Percentiles rank a stretch among this genome's conserved stretches.
These are phyloP conservation scores for Purpureocillium takamizusanense DNA, from an alignment of 2,329 filamentous ascomycete genomes.

Conservation along the genomic window DNA sequence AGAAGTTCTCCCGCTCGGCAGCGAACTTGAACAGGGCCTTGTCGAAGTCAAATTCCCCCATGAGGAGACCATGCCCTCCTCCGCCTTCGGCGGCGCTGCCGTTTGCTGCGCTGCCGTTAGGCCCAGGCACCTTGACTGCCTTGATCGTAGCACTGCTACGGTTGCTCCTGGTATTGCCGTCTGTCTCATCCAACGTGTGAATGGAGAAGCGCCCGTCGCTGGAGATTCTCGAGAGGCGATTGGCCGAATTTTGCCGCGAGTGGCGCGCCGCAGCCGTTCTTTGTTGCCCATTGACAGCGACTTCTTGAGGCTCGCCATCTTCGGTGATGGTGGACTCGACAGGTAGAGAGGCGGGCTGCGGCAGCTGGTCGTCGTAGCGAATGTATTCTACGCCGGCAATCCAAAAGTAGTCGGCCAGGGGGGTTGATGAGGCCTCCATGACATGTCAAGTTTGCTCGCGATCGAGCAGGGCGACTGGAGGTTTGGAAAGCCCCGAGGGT, in stretches of 20 bases:
- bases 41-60: constrained; percentile 82
- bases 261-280: constrained; percentile 36
- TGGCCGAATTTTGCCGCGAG: constrained; percentile 52
- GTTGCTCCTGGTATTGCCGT: constrained; percentile 51
- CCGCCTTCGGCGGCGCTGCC: constrained; percentile 15
- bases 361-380: constrained; percentile 49
- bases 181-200: constrained; percentile 47
- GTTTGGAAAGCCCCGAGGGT: too few relatives aligned
- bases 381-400: constrained; percentile 63
- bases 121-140: constrained; percentile 23
- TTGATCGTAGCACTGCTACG: constrained; percentile 58
- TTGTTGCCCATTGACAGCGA: constrained; percentile 18
- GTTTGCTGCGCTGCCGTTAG: constrained; percentile 15
- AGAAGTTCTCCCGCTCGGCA: constrained; percentile 84
- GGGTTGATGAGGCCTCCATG: constrained; percentile 54
- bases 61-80: constrained; percentile 14
- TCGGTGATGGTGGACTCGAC: constrained; percentile 54
- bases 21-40: constrained; percentile 89
- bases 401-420: constrained; percentile 69
- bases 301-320: constrained; percentile 48
- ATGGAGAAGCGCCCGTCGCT: constrained; percentile 43
- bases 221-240: constrained; percentile 47
- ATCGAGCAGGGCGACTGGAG: constrained; percentile 7
- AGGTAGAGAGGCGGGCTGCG: constrained; percentile 15
- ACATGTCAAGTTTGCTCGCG: constrained; percentile 28